Evolutionary conservation across 306 rosid species (phyloP).

Genomic region (Acacia acuminata): DNA sequence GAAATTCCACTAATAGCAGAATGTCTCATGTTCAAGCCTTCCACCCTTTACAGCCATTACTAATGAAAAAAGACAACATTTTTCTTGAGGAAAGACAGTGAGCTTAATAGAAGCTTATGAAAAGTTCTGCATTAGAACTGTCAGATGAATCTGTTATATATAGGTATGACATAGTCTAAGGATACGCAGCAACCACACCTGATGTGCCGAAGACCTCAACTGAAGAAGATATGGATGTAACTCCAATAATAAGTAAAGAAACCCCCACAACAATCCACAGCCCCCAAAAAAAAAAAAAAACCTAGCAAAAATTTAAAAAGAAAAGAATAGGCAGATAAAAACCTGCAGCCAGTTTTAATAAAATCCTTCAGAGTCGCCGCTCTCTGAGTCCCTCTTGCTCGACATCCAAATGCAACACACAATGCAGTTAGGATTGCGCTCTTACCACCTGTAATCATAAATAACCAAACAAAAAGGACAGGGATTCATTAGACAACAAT

Average conservation of each 20-base stretch:
- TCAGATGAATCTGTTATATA: not conserved
- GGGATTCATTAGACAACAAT: slow-evolving; percentile 14
- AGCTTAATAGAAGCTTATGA: not conserved
- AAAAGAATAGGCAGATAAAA: not conserved
- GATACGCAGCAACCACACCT: not conserved
- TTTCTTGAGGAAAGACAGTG: not conserved
- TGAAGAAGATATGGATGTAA: not conserved
- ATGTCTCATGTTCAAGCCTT: not conserved
- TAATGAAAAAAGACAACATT: not conserved
- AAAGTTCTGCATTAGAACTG: not conserved
- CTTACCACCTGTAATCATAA: slow-evolving; percentile 74
- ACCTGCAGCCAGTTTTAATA: slow-evolving; percentile 88
- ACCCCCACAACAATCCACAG: not conserved
- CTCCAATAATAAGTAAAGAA: not conserved
- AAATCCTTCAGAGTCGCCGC: slow-evolving; percentile 79
- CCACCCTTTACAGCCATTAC: not conserved
- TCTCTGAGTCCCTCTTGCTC: slow-evolving; percentile 90
- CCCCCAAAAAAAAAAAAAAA: not conserved
- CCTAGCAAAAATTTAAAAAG: not conserved
- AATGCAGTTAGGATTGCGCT: slow-evolving; percentile 88
- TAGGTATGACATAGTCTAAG: not conserved
- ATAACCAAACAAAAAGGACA: slow-evolving; percentile 25
- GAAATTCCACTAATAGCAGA: not conserved
- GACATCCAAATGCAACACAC: slow-evolving; percentile 90
- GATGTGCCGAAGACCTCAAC: not conserved